Conservation (phyloP, 73 alveolate species). For the Stentor roeselii region DNA sequence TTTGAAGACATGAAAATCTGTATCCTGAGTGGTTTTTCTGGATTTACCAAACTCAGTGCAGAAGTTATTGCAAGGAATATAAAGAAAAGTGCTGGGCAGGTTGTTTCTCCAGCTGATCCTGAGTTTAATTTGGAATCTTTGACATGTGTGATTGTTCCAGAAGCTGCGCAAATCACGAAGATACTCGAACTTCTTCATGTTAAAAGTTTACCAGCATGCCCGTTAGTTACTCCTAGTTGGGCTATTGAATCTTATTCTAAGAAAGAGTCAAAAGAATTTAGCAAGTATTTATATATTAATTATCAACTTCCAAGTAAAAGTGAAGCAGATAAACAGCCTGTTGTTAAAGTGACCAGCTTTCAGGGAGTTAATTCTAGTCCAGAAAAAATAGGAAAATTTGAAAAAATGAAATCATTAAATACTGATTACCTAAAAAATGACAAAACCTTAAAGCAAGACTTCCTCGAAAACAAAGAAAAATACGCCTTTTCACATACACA, state of each 20-base stretch:
- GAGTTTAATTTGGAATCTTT: background rate
- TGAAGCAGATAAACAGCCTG: background rate
- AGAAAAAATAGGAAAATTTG: no score
- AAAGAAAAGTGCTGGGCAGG: background rate
- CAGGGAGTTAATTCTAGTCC: background rate
- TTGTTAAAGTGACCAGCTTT: no score
- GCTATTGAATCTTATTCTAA: background rate
- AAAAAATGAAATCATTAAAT: background rate
- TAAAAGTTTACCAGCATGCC: constrained; percentile 8
- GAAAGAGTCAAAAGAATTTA: background rate
- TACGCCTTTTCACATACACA: background rate
- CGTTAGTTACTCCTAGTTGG: constrained; percentile 1
- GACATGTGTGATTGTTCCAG: constrained; percentile 20
- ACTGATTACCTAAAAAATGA: background rate
- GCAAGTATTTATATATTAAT: no score
- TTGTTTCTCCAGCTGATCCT: background rate
- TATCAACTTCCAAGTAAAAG: background rate
- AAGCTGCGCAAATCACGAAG: background rate
- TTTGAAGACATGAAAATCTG: background rate
- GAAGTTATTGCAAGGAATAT: background rate
- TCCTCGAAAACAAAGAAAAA: background rate
- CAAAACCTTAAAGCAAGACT: background rate
- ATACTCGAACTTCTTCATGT: background rate
- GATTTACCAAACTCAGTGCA: constrained; percentile 4
- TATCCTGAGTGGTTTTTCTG: background rate